These are phyloP conservation scores for Camellia oleifera DNA, from an alignment of 179 eudicot genomes.

Conservation along the genomic window DNA sequence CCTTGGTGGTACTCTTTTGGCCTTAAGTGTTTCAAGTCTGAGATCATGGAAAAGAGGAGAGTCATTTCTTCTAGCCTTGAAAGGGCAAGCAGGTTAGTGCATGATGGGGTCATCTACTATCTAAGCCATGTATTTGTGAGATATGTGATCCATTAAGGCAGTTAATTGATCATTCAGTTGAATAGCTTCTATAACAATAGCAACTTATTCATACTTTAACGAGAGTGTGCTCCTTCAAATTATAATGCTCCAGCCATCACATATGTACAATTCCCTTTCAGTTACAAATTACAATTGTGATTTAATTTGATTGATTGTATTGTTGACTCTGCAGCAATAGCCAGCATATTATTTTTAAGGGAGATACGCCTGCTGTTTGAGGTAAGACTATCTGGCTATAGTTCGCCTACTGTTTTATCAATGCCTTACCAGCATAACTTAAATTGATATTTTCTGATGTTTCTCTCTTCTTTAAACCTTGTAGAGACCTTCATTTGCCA, in stretches of 20 bases:
- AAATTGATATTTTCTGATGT: slow-evolving; percentile 8
- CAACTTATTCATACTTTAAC: neutral
- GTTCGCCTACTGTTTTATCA: neutral
- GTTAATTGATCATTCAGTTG: slow-evolving; percentile 6
- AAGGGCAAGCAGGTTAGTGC: slow-evolving; percentile 83
- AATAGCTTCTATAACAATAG: neutral
- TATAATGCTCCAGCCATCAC: neutral
- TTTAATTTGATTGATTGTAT: neutral
- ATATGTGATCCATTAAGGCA: neutral
- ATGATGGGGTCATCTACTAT: neutral
- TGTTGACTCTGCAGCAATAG: slow-evolving; percentile 57
- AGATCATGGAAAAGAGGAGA: slow-evolving; percentile 78
- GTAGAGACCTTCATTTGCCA: slow-evolving; percentile 56
- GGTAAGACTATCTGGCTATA: slow-evolving; percentile 31
- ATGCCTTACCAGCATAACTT: neutral
- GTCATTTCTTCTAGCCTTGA: slow-evolving; percentile 50
- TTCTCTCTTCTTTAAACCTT: slow-evolving; percentile 13
- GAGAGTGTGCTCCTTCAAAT: neutral
- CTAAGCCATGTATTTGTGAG: neutral
- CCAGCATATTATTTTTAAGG: slow-evolving; percentile 60
- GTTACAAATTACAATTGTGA: neutral
- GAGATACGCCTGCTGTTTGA: slow-evolving; percentile 44
- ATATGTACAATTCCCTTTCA: neutral
- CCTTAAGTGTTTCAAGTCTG: slow-evolving; percentile 74
- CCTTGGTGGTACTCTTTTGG: slow-evolving; percentile 90